Percentiles rank a stretch among this genome's conserved stretches.
phyloP scores from a whole-genome alignment of 2,329 filamentous ascomycete species.

The Juglanconis sp. region DNA sequence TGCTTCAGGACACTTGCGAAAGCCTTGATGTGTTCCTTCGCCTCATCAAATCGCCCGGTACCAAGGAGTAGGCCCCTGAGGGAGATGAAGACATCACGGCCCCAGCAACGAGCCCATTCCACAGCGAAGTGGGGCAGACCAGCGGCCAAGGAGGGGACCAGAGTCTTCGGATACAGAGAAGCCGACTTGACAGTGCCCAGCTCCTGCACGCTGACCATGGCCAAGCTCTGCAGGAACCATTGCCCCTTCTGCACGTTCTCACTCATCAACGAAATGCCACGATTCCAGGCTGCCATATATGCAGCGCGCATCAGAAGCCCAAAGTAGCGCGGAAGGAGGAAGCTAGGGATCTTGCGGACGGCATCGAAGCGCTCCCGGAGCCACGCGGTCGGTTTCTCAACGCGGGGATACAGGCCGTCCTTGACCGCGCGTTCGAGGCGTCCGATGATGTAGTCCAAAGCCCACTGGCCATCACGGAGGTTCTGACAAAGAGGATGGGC shows the following conservation, averaged over 20 bases:
- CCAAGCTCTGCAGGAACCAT: conserved; percentile 82
- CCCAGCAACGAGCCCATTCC: conserved; percentile 96
- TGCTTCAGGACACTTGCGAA: conserved; percentile 97
- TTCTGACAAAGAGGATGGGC: conserved; percentile 93
- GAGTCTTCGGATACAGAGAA: conserved; percentile 82
- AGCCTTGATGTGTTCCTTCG: conserved; percentile 88
- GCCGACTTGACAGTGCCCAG: conserved; percentile 86
- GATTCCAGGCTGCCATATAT: conserved; percentile 78
- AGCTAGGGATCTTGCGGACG: conserved; percentile 79
- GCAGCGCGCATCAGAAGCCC: conserved; percentile 83
- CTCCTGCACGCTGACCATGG: conserved; percentile 88
- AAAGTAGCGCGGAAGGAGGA: conserved; percentile 90
- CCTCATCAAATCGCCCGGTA: conserved; percentile 83
- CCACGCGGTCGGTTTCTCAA: conserved; percentile 72
- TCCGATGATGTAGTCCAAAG: conserved; percentile 79
- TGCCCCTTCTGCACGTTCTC: conserved; percentile 76
- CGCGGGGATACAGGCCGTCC: conserved; percentile 56
- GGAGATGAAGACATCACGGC: conserved; percentile 94
- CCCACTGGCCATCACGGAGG: conserved; percentile 86
- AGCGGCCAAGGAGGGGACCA: conserved; percentile 83
- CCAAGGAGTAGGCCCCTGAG: conserved; percentile 87
- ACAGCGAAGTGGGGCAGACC: conserved; percentile 91
- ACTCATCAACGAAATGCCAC: conserved; percentile 75
- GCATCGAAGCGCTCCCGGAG: conserved; percentile 81
- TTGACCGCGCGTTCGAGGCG: conserved; percentile 72